A percentile compares a stretch with the other conserved stretches of the same genome.
Conservation (phyloP, 1,284 basidiomycete species). For the Ganoderma boninense region DNA sequence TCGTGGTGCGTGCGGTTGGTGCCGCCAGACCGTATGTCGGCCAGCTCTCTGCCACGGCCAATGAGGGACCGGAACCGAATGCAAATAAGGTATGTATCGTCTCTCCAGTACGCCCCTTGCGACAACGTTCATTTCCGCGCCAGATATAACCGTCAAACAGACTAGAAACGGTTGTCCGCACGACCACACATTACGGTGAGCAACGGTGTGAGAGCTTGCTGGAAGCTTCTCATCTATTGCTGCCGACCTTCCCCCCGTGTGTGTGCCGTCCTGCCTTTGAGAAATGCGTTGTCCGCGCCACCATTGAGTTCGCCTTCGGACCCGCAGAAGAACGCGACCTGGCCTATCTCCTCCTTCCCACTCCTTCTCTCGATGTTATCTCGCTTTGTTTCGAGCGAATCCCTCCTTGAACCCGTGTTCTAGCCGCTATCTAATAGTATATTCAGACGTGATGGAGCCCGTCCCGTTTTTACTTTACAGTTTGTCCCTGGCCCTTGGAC, state of each 20-base stretch:
- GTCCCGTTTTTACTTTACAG: background rate
- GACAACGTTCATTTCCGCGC: background rate
- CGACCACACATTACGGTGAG: background rate
- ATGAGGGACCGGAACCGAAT: background rate
- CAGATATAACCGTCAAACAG: background rate
- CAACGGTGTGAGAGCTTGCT: background rate
- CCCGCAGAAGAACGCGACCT: background rate
- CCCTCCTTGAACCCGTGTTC: background rate
- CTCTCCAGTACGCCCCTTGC: too few species aligned
- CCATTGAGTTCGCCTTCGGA: background rate
- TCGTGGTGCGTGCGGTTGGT: background rate
- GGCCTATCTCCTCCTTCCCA: background rate
- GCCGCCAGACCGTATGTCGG: background rate
- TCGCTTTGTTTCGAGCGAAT: background rate
- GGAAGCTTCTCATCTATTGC: background rate
- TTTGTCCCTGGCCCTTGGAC: background rate
- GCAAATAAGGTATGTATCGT: background rate
- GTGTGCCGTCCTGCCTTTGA: background rate
- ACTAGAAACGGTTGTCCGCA: background rate
- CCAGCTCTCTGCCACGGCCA: background rate
- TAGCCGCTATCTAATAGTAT: background rate
- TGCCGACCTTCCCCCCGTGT: background rate
- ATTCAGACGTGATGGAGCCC: conserved; percentile 1
- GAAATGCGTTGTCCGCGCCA: background rate
- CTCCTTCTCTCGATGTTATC: background rate